phyloP scores from a whole-genome alignment of 192 early-diverging fungal genomes.

The Coemansia sp. region DNA sequence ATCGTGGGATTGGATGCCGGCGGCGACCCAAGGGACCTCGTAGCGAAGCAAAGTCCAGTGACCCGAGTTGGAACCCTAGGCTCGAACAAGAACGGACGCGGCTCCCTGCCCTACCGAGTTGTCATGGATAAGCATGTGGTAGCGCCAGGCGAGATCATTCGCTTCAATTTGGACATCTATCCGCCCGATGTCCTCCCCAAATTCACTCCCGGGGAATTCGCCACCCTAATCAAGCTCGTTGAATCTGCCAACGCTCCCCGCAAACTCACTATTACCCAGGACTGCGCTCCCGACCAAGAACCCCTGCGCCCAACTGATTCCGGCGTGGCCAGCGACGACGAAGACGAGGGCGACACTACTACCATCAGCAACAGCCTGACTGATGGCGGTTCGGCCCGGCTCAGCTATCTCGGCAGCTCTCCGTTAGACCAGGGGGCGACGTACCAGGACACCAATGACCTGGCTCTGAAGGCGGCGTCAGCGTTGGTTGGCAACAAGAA shows the following conservation, averaged over 20 bases:
- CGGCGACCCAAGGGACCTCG: neutral
- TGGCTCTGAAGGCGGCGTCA: neutral
- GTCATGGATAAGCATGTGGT: conserved; percentile 8
- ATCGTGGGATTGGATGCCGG: neutral
- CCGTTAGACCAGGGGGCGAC: neutral
- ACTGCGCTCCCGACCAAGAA: neutral
- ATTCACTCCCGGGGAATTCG: conserved; percentile 7
- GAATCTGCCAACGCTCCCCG: neutral
- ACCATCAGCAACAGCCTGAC: neutral
- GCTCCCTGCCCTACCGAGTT: conserved; percentile 8
- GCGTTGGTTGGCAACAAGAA: conserved; percentile 1
- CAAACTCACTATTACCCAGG: neutral
- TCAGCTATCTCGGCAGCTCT: neutral
- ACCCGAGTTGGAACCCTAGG: conserved; percentile 11
- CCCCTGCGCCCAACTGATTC: neutral
- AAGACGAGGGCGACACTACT: neutral
- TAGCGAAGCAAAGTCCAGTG: neutral
- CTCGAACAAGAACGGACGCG: neutral
- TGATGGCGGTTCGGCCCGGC: neutral
- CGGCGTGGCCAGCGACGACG: neutral
- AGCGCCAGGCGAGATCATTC: conserved; percentile 5
- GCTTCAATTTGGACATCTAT: conserved; percentile 9
- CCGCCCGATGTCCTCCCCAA: neutral
- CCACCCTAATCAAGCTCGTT: neutral
- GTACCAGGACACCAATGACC: neutral